Percentiles rank a stretch among this genome's conserved stretches.
phyloP scores from a whole-genome alignment of 2,329 filamentous ascomycete genomes.

The Penicillium sp. region DNA sequence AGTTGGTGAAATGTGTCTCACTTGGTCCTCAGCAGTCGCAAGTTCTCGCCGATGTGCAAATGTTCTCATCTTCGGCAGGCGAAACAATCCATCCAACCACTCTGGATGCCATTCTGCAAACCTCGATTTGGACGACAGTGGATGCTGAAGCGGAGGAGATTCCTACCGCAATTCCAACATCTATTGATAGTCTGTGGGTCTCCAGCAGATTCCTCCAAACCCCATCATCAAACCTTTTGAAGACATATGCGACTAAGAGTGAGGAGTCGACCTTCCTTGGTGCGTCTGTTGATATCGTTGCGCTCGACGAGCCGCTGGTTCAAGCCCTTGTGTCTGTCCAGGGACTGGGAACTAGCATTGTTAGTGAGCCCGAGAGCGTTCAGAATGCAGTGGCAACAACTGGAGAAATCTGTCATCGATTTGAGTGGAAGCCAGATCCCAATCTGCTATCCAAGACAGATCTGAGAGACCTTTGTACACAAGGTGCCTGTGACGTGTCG shows the following conservation, averaged over 20 bases:
- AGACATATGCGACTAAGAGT: neutral
- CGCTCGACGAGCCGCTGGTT: neutral
- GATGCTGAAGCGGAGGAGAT: neutral
- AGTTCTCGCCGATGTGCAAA: neutral
- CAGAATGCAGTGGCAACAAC: neutral
- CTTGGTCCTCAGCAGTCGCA: neutral
- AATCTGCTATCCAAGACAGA: neutral
- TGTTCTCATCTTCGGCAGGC: neutral
- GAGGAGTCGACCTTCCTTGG: neutral
- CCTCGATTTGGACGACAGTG: neutral
- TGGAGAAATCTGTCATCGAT: neutral
- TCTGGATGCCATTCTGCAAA: constrained; percentile 12
- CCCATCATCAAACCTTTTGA: neutral
- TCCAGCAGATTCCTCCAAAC: neutral
- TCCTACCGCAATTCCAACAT: neutral
- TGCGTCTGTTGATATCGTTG: neutral
- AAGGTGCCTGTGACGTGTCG: neutral
- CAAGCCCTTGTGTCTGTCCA: neutral
- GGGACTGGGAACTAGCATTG: neutral
- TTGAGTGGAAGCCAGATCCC: constrained; percentile 15
- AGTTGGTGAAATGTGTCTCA: neutral
- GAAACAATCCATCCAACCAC: constrained; percentile 16
- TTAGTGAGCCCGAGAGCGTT: neutral
- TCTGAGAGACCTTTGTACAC: neutral
- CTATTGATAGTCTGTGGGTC: neutral